Conservation (phyloP, 176 grass and related monocot genomes). For the Hordeum vulgare region MorexV3_pseudomolecules_assembly NC_058524.1:613062916-613063415, state of each 20-base stretch:
- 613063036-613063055: not conserved
- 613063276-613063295: not conserved
- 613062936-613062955: not conserved
- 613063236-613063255: slow-evolving; percentile 79
- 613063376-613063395: slow-evolving; percentile 93
- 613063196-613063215: slow-evolving; percentile 89
- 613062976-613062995: not conserved
- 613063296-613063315: not conserved
- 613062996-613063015: not conserved
- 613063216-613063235: slow-evolving; percentile 95
- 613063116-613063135: slow-evolving; percentile 98
- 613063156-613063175: slow-evolving; percentile 70
- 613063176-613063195: slow-evolving; percentile 79
- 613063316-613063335: not conserved
- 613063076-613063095: slow-evolving; percentile 70
- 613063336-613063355: slow-evolving; percentile 40
- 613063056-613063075: not conserved
- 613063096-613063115: slow-evolving; percentile 89
- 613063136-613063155: slow-evolving; percentile 79
- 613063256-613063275: slow-evolving; percentile 93
- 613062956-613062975: too few relatives aligned
- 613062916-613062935: not conserved
- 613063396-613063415: slow-evolving; percentile 94
- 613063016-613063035: not conserved
- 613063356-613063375: slow-evolving; percentile 97